Evolutionary conservation across 257 asterid species (phyloP), one percentile per base, ranked within the genome.

Genomic region (Nicotiana attenuata): DNA sequence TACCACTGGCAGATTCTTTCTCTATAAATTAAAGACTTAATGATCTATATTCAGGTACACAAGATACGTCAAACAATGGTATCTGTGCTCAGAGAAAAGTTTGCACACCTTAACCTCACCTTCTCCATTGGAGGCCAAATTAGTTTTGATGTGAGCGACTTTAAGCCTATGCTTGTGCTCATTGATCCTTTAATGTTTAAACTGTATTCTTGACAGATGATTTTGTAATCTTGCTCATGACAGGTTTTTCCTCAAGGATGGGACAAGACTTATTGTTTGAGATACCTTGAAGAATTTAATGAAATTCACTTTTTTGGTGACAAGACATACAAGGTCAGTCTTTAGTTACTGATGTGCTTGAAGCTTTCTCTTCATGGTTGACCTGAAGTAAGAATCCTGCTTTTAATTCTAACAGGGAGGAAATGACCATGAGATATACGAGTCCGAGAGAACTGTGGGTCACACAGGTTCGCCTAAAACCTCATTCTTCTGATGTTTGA

Each of bases 181-280:
- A 67, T 19, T 33, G 7, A 38, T 8, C 76, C 35, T 9, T 38
- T 7, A 7, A 45, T 3, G n/a, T 45, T 31, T 45, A 10, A 65
- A 65, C 14, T 65, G 15, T 80, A 41, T 20, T 20, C 17, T 28
- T 20, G 13, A 47, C 35, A 5, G 20, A 35, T 80, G 77, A 65
- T 65, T 80, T 47, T 26, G 50, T n/a, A 47, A 80, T 52, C 3
- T 38, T 65, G 77, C 31, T 28, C 13, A 6, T 33, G 28, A 41
- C 91, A 96, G 98, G 98, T 92, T 84, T 96, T 96, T 55, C 99
- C 98, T 83, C 94, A 83, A 83, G 98, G 98, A 45, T 94, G 99
- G 99, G 99, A 96, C 87, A 96, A 94, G 91, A 96, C 98, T 19
- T 96, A 91, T 82, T 96, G 98, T 89, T 91, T 96, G 96, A 91